Base-by-base conservation (phyloP, 108 stramenopile species). In the Chaetoceros tenuissimus region DNA sequence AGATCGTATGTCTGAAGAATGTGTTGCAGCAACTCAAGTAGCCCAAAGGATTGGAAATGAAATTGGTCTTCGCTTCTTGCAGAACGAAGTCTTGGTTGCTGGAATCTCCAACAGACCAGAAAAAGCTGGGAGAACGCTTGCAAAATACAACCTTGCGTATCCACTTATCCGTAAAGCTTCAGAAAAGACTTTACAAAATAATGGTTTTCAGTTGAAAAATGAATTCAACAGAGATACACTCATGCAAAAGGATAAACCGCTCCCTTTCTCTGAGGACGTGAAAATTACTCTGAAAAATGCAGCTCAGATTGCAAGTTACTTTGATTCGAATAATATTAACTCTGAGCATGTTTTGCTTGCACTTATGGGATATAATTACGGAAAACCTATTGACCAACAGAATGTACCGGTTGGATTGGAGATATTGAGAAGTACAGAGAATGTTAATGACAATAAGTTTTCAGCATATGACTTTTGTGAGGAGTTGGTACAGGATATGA, bases 1-100 rank as follows among this genome's bases (percentile, higher is more conserved):
- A 47, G 80, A 83, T 49, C 79, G 80, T 28, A 66, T 87, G 74
- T 82, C 81, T 46, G 74, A 83, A 59, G 80, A 83, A 56, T 86
- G 85, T 61, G 77, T 86, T 24, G 70, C 44, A 21, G 74, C 65
- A 22, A 62, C 68, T 1, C 57, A 60, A 66, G 48, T 67, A 51
- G 56, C 82, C 62, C 78, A 81, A 67, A 43, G 75, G 55, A 44
- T 79, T 64, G 67, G 81, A 54, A 76, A 75, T 54, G 56, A 65
- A 59, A 70, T 82, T 55, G 61, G 85, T 50, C 46, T 78, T 62
- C 19, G 67, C 60, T 27, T 30, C 24, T 28, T 87, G 43, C 57
- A 69, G 10, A 73, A 74, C 28, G 85, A 82, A 53, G 60, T 82
- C 53, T 56, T 83, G 49, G 73, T 80, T 31, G 59, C 76, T 0